Evolutionary conservation across 495 filamentous ascomycete genomes (phyloP).

Genomic region (Halenospora varia): DNA sequence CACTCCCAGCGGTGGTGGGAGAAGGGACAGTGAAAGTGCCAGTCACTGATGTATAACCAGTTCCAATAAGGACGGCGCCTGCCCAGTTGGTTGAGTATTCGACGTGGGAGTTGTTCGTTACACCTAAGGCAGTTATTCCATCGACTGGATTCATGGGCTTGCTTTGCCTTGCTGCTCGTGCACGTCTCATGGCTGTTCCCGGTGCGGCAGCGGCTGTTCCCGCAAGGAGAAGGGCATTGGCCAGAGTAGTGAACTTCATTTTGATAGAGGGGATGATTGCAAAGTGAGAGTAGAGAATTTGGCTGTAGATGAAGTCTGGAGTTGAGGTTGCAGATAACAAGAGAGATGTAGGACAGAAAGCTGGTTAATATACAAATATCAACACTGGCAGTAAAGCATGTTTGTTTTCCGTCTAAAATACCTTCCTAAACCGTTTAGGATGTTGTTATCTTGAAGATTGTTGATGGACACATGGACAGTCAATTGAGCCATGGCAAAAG

Average conservation of each 20-base stretch:
- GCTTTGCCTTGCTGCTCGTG: background rate
- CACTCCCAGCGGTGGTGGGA: conserved; percentile 32
- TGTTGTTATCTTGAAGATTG: too few relatives aligned
- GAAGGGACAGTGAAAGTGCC: conserved; percentile 53
- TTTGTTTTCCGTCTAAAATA: too few relatives aligned
- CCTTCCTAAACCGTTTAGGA: too few relatives aligned
- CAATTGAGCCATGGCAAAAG: too few relatives aligned
- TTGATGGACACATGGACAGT: too few relatives aligned
- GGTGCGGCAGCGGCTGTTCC: conserved; percentile 8
- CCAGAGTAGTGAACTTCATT: conserved; percentile 15
- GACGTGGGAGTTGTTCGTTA: background rate
- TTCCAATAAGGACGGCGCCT: conserved; percentile 31
- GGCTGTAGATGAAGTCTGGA: too few relatives aligned
- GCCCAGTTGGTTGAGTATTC: conserved; percentile 57
- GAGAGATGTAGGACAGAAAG: too few relatives aligned
- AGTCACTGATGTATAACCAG: conserved; percentile 42
- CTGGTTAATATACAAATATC: too few relatives aligned
- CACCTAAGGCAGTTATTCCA: background rate
- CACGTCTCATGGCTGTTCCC: conserved; percentile 5
- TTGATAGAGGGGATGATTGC: too few relatives aligned
- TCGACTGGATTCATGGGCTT: background rate
- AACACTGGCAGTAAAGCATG: too few relatives aligned
- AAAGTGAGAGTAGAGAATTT: too few relatives aligned
- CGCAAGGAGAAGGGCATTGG: conserved; percentile 5
- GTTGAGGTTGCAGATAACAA: too few relatives aligned